Conservation (phyloP, 352 stramenopile genomes). For the Globisporangium solare region DNA sequence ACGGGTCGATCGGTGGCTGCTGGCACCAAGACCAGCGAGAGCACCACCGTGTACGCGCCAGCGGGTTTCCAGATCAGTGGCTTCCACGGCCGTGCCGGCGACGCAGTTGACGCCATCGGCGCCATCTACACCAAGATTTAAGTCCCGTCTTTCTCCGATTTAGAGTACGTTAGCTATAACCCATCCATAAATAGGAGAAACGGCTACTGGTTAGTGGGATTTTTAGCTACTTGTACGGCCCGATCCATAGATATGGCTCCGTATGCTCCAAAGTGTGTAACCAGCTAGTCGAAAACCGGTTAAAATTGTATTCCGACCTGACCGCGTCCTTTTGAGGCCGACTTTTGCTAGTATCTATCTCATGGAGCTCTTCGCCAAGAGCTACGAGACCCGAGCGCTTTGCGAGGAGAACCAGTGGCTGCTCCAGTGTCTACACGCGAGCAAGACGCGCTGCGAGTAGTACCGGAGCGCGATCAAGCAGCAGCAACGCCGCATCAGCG, state of each 20-base stretch:
- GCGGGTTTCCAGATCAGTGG: constrained; percentile 38
- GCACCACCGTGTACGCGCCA: constrained; percentile 25
- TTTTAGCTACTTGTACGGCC: too few relatives aligned
- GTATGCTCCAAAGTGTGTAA: too few relatives aligned
- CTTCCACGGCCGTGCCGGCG: constrained; percentile 39
- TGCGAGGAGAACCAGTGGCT: constrained; percentile 40
- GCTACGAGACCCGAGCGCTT: constrained; percentile 13
- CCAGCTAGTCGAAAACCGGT: too few relatives aligned
- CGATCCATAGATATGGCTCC: too few relatives aligned
- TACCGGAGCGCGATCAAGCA: constrained; percentile 14
- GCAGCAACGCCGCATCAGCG: constrained; percentile 12
- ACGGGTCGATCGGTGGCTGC: constrained; percentile 21
- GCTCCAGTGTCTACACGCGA: constrained; percentile 23
- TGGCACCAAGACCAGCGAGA: constrained; percentile 30
- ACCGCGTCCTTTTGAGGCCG: too few relatives aligned
- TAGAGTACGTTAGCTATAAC: too few relatives aligned
- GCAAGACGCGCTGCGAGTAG: constrained; percentile 13
- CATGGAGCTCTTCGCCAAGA: constrained; percentile 11
- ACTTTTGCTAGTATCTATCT: neutral
- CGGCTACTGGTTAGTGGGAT: too few relatives aligned
- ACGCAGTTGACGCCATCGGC: constrained; percentile 37
- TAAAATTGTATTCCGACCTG: too few relatives aligned
- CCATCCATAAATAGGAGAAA: too few relatives aligned
- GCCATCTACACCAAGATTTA: constrained; percentile 42
- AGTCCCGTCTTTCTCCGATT: neutral